Conservation (phyloP, 1,139 yeast genomes). For the Saccharomyces uvarum region DNA sequence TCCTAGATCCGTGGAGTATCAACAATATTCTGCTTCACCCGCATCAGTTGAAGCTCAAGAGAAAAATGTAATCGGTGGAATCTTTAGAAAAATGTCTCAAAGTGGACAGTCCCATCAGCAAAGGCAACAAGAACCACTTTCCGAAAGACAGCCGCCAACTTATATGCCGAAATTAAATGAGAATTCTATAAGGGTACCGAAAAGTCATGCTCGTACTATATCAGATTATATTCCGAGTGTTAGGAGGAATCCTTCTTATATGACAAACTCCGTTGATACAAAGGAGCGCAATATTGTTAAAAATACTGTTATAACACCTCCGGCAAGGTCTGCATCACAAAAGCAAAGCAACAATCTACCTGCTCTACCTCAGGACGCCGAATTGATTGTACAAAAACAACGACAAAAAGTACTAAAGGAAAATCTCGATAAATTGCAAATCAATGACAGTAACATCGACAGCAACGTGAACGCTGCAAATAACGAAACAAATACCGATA, state of each 20-base stretch:
- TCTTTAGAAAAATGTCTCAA: slow-evolving; percentile 31
- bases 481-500: slow-evolving; percentile 6
- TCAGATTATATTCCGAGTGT: slow-evolving; percentile 34
- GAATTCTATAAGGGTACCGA: slow-evolving; percentile 14
- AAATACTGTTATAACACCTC: slow-evolving; percentile 12
- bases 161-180: slow-evolving; percentile 7
- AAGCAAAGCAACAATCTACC: slow-evolving; percentile 21
- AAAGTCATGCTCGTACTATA: slow-evolving; percentile 36
- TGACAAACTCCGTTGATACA: slow-evolving; percentile 2
- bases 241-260: slow-evolving; percentile 10
- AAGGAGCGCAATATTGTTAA: slow-evolving; percentile 1
- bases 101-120: slow-evolving; percentile 20
- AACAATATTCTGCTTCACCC: slow-evolving; percentile 13
- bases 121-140: slow-evolving; percentile 5
- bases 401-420: slow-evolving; percentile 20
- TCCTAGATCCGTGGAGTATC: slow-evolving; percentile 16
- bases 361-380: slow-evolving; percentile 32
- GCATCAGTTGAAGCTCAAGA: slow-evolving; percentile 16
- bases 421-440: slow-evolving; percentile 18
- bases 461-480: slow-evolving; percentile 4
- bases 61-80: slow-evolving; percentile 28
- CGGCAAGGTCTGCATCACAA: slow-evolving; percentile 21
- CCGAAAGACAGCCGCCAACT: slow-evolving; percentile 9
- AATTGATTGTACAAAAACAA: slow-evolving; percentile 28
- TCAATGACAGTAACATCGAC: slow-evolving; percentile 7